Base-by-base conservation (phyloP, 2,329 filamentous ascomycete species). In the Tolypocladium nubicola region DNA sequence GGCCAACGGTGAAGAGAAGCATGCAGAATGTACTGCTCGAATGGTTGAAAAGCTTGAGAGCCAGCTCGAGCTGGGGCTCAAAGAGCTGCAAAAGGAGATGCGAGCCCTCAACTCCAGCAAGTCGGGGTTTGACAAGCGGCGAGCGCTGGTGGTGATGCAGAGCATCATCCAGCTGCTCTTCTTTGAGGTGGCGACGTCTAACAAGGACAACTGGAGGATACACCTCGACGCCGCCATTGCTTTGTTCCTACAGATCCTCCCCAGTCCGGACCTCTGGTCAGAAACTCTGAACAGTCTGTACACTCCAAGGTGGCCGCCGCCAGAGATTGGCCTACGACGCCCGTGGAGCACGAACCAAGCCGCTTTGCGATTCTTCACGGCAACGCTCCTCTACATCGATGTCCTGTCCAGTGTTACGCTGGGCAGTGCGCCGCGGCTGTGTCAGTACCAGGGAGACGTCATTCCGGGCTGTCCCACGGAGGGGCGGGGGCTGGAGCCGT, bases 91-190 rank as follows among this genome's bases (percentile, higher is more conserved):
- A 55, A 67, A 68, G 19, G 74, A 77, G 63, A 73, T 78, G 66
- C 61, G 65, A 26, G 62, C 60, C 39, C 68, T 75, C 59, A 73
- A 71, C 59, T 61, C 64, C 38, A 64, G 67, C 26, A 67, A 66
- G 35, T 61, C 67, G 19, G 61, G 59, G 5, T 64, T 67, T 1
- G 66, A 71, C 30, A 66, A 70, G 11, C 61, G 62, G 21, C 70
- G 74, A 55, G 67, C 65, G 54, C 67, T 76, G 19, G 65, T 69
- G 9, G 73, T 79, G 23, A 71, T 83, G 63, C 75, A 79, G 63
- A 76, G 75, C 63, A 76, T 82, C 61, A 65, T 80, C 39, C 79
- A 82, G 64, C 72, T 83, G 56, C 74, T 81, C 55, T 74, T 78
- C 58, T 82, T 82, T 60, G 79, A 83, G 64, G 69, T 78, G 23